Conservation (phyloP, 2,329 filamentous ascomycete genomes). For the Aureobasidium lini region DNA sequence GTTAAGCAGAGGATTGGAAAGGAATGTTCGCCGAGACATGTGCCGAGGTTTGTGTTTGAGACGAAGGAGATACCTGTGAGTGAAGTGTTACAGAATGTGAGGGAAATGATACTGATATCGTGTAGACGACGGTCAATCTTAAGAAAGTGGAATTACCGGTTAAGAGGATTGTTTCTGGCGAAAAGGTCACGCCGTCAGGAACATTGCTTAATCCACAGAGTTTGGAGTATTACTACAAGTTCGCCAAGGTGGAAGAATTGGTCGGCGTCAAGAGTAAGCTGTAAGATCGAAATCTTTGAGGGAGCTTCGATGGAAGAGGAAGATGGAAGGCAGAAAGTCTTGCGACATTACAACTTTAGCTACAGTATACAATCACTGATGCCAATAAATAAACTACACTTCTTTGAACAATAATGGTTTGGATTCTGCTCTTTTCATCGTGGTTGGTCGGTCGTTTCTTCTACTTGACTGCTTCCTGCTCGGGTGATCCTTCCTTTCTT, state of each 20-base stretch:
- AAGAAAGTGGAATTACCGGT: slow-evolving; percentile 82
- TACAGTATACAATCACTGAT: no score
- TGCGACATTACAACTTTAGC: no score
- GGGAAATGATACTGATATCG: background rate
- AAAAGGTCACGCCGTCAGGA: slow-evolving; percentile 64
- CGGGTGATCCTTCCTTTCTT: no score
- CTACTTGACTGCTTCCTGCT: no score
- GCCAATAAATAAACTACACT: no score
- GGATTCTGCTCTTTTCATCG: no score
- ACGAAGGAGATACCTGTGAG: slow-evolving; percentile 72
- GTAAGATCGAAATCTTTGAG: slow-evolving; percentile 22
- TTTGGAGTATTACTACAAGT: slow-evolving; percentile 71
- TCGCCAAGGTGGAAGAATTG: slow-evolving; percentile 62
- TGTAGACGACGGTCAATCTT: slow-evolving; percentile 68
- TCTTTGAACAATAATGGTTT: no score
- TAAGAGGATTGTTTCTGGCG: slow-evolving; percentile 75
- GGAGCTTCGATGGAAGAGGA: no score
- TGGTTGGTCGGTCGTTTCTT: no score
- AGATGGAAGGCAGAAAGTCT: no score
- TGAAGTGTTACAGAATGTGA: background rate
- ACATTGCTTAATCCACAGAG: slow-evolving; percentile 71
- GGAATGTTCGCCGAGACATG: slow-evolving; percentile 64
- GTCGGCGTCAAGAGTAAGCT: slow-evolving; percentile 42
- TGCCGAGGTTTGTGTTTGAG: slow-evolving; percentile 72
- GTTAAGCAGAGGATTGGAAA: slow-evolving; percentile 59